Base-by-base conservation (phyloP, 306 rosid genomes). In the Trifolium pratense region DNA sequence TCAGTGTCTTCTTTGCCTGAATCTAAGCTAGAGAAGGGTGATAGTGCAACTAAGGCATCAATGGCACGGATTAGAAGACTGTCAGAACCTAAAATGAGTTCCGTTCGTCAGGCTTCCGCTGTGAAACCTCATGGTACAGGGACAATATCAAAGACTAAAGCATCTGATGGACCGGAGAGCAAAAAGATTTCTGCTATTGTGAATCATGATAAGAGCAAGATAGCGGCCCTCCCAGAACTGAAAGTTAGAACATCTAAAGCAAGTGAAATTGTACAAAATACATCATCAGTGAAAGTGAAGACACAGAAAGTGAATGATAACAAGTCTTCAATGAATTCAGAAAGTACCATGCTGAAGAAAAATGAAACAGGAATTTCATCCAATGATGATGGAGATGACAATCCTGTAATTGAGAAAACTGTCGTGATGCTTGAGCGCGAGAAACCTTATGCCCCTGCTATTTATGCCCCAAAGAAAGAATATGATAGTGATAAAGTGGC, bases 141-240 rank as follows among this genome's bases (percentile, higher is more conserved):
- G 74, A 70, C 83, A 51, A 55, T 46, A 66, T 74, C 86, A 17
- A 91, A 88, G 77, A 69, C 81, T 48, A 91, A 90, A 80, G 72
- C 72, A 68, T 76, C 80, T 62, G 85, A 79, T 70, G 95, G 74
- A 45, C 81, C 88, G 16, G 97, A 91, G 86, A 84, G 65, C 78
- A 91, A 91, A 77, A 91, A 87, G 79, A 78, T 91, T 82, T 91
- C 97, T 26, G 96, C 93, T 13, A 88, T 95, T 49, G 85, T 95
- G 75, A 91, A 58, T 80, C 78, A 88, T 70, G 97, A 95, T 82
- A 87, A 81, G 84, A 92, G 87, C 88, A 95, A 84, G 84, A 87
- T 88, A 43, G 97, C 97, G 18, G 88, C 89, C 67, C 97, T 91
- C 15, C 96, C 99, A 29, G 99, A 95, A 84, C 87, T 95, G 81